Evolutionary conservation across 2,329 filamentous ascomycete genomes (phyloP), one percentile per base, ranked within the genome.

Genomic region (Didymella pomorum): DNA sequence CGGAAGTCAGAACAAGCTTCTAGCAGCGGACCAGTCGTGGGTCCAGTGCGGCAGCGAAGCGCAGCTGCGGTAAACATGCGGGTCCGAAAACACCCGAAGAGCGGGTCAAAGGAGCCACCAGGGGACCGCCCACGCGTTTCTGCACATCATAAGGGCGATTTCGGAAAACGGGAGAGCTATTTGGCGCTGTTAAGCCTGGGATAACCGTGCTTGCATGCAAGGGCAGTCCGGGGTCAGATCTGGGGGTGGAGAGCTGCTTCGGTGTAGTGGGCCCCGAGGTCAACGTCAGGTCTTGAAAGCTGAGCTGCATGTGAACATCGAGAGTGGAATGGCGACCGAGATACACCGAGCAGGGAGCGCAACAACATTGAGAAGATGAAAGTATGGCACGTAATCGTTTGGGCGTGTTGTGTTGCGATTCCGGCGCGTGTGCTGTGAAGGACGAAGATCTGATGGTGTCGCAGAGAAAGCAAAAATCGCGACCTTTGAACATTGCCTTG

Each of bases 1-100:
- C n/a, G n/a, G 35, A n/a, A 31, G 56, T 54, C 45, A 58, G 18
- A 58, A 54, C 8, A 58, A 58, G 56, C 50, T 58, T 58, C 48
- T n/a, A n/a, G n/a, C n/a, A n/a, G n/a, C n/a, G n/a, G n/a, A n/a
- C 18, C 33, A 45, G 23, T 39, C 56, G 50, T 53, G 39, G 37
- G 49, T 29, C 35, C 28, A 29, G 29, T 39, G 55, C 55, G 35
- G 49, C 18, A 44, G 37, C 31, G 29, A 31, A 25, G 23, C 23
- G 23, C 23, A 25, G 23, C 23, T 25, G 7, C 23, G 23, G 23
- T 25, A 25, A 3, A 25, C 23, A 33, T 21, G 45, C 52, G 52
- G 45, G 45, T 46, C 56, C 56, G 56, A 54, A 41, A 58, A 33
- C 50, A 50, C 56, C 56, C 56, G 56, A 58, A 25, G 6, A 2